phyloP scores from a whole-genome alignment of 2,329 filamentous ascomycete genomes.

The Paradendryphiella salina region DNA sequence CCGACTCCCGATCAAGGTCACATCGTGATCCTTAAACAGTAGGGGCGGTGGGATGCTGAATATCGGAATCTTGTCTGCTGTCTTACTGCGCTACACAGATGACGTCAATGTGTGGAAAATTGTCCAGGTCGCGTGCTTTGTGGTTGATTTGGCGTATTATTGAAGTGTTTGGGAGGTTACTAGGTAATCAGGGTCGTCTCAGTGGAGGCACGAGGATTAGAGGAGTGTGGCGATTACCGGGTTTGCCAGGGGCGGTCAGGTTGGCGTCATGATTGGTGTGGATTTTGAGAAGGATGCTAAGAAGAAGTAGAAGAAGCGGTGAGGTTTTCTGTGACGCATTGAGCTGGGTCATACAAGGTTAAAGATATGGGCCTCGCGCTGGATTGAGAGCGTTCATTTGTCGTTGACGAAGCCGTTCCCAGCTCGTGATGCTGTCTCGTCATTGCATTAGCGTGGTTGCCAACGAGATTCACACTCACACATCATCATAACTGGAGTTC shows the following conservation, averaged over 20 bases:
- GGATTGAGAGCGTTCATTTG: too few relatives aligned
- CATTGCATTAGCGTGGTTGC: too few relatives aligned
- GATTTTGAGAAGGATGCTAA: slow-evolving; percentile 17
- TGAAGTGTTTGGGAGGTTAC: slow-evolving; percentile 21
- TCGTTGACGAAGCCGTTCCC: too few relatives aligned
- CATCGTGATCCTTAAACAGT: slow-evolving; percentile 33
- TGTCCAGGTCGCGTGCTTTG: slow-evolving; percentile 24
- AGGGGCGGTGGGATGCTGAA: slow-evolving; percentile 34
- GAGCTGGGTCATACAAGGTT: not conserved
- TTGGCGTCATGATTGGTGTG: slow-evolving; percentile 23
- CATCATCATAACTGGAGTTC: too few relatives aligned
- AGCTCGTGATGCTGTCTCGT: too few relatives aligned
- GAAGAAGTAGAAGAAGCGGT: slow-evolving; percentile 7
- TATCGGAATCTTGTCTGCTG: slow-evolving; percentile 33
- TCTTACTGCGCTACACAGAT: slow-evolving; percentile 30
- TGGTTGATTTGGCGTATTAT: slow-evolving; percentile 31
- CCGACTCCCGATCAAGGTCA: slow-evolving; percentile 25
- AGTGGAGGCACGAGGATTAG: slow-evolving; percentile 35
- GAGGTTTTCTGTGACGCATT: too few relatives aligned
- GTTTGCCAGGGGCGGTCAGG: slow-evolving; percentile 26
- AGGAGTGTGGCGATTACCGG: slow-evolving; percentile 40
- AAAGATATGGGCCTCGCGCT: too few relatives aligned
- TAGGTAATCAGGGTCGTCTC: slow-evolving; percentile 21
- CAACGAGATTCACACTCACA: too few relatives aligned
- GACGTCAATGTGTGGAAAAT: slow-evolving; percentile 31